These are phyloP conservation scores for Chimonanthus praecox DNA, from an alignment of 164 flowering plant species.

Conservation along the genomic window DNA sequence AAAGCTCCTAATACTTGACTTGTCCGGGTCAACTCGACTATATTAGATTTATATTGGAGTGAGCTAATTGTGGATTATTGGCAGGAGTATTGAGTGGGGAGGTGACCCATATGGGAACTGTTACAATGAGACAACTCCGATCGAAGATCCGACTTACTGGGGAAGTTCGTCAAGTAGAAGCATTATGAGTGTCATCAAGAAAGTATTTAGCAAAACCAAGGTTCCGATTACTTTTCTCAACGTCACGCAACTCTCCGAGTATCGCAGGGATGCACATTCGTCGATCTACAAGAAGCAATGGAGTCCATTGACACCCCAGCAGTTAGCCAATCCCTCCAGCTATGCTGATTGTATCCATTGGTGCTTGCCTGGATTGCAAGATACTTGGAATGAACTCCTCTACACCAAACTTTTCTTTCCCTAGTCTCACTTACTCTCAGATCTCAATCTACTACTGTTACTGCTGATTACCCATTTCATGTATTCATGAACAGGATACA, in stretches of 20 bases:
- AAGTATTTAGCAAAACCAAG: slow-evolving; percentile 45
- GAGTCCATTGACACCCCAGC: slow-evolving; percentile 64
- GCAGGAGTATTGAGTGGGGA: slow-evolving; percentile 82
- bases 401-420: slow-evolving; percentile 75
- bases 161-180: slow-evolving; percentile 45
- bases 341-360: slow-evolving; percentile 86
- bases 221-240: slow-evolving; percentile 65
- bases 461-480: too few relatives aligned
- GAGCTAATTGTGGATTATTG: neutral
- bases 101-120: slow-evolving; percentile 53
- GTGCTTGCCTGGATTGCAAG: slow-evolving; percentile 96
- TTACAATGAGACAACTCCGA: slow-evolving; percentile 57
- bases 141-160: slow-evolving; percentile 68
- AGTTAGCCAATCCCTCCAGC: slow-evolving; percentile 64
- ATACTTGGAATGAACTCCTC: slow-evolving; percentile 90
- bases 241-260: slow-evolving; percentile 80
- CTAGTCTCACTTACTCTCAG: slow-evolving; percentile 7
- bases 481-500: too few relatives aligned
- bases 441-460: neutral
- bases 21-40: too few relatives aligned
- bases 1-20: too few relatives aligned
- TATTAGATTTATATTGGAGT: too few relatives aligned
- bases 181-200: slow-evolving; percentile 65
- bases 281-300: slow-evolving; percentile 89
- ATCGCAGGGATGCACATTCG: slow-evolving; percentile 78